Percentiles rank a stretch among this genome's conserved stretches.
These are phyloP conservation scores for Nidula microcarpa DNA, from an alignment of 768 basidiomycete genomes.

Conservation along the genomic window DNA sequence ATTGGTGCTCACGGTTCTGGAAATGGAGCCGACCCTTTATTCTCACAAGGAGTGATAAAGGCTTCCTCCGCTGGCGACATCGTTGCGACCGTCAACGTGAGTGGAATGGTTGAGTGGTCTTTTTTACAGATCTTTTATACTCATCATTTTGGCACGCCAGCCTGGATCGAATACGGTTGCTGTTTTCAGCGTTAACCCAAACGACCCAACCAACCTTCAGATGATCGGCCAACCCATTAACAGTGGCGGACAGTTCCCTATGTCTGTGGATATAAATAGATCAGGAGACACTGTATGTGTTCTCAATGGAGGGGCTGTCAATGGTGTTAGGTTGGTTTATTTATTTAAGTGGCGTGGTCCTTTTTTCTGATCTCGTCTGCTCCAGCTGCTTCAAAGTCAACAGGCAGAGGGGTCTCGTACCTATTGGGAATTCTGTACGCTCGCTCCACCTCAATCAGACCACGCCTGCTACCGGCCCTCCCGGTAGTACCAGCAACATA, in stretches of 20 bases:
- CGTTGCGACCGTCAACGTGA: constrained; percentile 32
- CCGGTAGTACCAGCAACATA: constrained; percentile 40
- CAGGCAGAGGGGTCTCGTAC: constrained; percentile 31
- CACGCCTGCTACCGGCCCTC: constrained; percentile 46
- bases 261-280: constrained; percentile 36
- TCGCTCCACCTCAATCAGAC: constrained; percentile 45
- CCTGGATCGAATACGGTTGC: constrained; percentile 44
- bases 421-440: constrained; percentile 37
- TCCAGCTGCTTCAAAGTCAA: constrained; percentile 44
- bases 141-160: constrained; percentile 22
- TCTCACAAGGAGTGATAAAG: constrained; percentile 39
- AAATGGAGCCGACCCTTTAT: constrained; percentile 34
- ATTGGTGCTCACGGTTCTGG: constrained; percentile 30
- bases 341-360: not conserved
- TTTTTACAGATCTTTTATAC: no score
- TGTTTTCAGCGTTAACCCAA: constrained; percentile 36
- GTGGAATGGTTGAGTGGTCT: no score
- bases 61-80: constrained; percentile 26
- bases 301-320: constrained; percentile 39
- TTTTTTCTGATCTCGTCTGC: not conserved
- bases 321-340: constrained; percentile 38
- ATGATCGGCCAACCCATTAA: constrained; percentile 41
- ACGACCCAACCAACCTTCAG: constrained; percentile 34
- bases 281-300: constrained; percentile 28
- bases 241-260: constrained; percentile 47